Evolutionary conservation across 305 asterid species (phyloP).

Genomic region (Solanum hybrid): DNA sequence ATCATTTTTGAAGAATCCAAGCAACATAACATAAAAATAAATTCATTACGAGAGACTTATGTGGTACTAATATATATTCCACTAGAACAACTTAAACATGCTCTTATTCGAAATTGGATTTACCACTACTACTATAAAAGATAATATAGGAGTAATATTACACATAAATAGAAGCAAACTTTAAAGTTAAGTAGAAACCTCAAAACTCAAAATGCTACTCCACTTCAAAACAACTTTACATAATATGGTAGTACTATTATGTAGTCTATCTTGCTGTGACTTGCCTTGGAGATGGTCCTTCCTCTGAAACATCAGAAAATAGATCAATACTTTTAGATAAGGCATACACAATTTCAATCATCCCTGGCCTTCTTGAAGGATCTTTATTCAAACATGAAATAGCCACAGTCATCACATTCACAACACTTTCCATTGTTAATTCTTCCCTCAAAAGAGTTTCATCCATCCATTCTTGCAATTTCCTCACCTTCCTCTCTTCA

Average conservation of each 20-base stretch:
- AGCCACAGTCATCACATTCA: constrained; percentile 52
- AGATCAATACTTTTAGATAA: constrained; percentile 75
- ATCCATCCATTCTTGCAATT: constrained; percentile 66
- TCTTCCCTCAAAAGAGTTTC: constrained; percentile 31
- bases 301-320: constrained; percentile 59
- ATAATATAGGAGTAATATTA: background rate
- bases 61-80: background rate
- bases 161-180: background rate
- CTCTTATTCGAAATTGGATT: background rate
- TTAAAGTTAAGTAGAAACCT: background rate
- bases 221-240: background rate
- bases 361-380: constrained; percentile 76
- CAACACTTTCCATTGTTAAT: constrained; percentile 40
- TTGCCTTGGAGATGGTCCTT: constrained; percentile 53
- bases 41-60: background rate
- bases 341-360: constrained; percentile 92
- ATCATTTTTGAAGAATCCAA: no score
- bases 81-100: background rate
- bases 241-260: background rate
- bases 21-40: background rate
- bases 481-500: constrained; percentile 36
- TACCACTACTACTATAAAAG: background rate
- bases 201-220: background rate
- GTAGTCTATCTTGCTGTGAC: constrained; percentile 46
- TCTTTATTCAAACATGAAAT: constrained; percentile 64